phyloP scores from a whole-genome alignment of 2,329 filamentous ascomycete genomes.

The Colletotrichum godetiae region DNA sequence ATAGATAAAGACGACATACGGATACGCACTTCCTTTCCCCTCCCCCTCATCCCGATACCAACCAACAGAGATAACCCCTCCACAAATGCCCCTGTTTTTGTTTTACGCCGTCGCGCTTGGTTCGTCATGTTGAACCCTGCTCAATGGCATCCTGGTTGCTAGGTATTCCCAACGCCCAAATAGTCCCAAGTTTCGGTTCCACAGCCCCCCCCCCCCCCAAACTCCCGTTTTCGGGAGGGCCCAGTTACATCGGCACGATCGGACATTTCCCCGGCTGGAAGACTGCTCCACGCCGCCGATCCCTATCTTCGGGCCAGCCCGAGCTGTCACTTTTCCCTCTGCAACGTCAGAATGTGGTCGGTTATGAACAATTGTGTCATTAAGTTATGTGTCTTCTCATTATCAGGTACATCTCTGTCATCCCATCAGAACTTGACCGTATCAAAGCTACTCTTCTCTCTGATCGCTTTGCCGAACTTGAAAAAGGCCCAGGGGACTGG shows the following conservation, averaged over 20 bases:
- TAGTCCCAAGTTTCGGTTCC: neutral
- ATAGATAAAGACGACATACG: neutral
- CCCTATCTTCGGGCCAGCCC: neutral
- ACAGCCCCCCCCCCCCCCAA: neutral
- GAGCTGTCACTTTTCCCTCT: neutral
- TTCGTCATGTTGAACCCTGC: neutral
- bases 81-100: no score
- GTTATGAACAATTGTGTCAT: neutral
- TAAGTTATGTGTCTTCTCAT: neutral
- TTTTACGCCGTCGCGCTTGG: neutral
- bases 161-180: neutral
- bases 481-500: slow-evolving; percentile 66
- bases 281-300: neutral
- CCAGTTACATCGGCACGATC: slow-evolving; percentile 22
- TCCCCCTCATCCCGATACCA: neutral
- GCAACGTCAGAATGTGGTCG: neutral
- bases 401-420: slow-evolving; percentile 36
- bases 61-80: neutral
- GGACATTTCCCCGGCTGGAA: neutral
- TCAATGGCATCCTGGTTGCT: neutral
- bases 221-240: slow-evolving; percentile 7
- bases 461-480: slow-evolving; percentile 56
- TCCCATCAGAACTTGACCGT: slow-evolving; percentile 42
- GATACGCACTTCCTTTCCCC: neutral
- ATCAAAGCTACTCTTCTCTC: slow-evolving; percentile 53